Evolutionary conservation across 2,329 filamentous ascomycete genomes (phyloP), one percentile per base, ranked within the genome.

Genomic region (Aureobasidium musti): DNA sequence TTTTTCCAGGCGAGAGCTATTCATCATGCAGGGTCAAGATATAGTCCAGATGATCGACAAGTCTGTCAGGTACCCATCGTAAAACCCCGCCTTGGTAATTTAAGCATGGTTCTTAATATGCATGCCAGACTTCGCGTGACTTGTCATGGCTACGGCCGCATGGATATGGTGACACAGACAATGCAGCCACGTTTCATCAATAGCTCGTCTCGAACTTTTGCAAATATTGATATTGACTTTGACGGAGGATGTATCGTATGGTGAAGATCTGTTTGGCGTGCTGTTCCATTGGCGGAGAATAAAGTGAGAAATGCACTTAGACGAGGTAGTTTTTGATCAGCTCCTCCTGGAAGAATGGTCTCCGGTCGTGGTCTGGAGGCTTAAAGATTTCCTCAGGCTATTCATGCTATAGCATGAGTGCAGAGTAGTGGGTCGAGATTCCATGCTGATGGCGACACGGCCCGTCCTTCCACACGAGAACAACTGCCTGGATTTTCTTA

Each of bases 71-170:
- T 45, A 59, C 54, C 50, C 50, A 28, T 26, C n/a, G 17, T 39
- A 33, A 47, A 45, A 33, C 54, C 54, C 54, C 54, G 54, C 54
- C 26, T 26, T 45, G 33, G 4, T 26, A 33, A 43, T 33, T 30
- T 59, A 59, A 59, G 39, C 54, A 59, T 59, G 26, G 39, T 59
- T 59, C 23, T 57, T 57, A 37, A 26, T 57, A 43, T 57, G 23
- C 23, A 57, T 57, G 54, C 54, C 43, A 8, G 37, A 37, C 37
- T 57, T 59, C 39, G 39, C 54, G 45, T 59, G 54, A 59, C 54
- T 59, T 45, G 52, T 26, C 19, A n/a, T 5, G 54, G 19, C 10
- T 59, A 59, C 54, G 54, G 54, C 54, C 54, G 54, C 54, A 59
- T 59, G 54, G 39, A 10, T 17, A 59, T 28, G 8, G 23, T 57